phyloP scores from a whole-genome alignment of 768 basidiomycete species.

The Epithele typhae region DNA sequence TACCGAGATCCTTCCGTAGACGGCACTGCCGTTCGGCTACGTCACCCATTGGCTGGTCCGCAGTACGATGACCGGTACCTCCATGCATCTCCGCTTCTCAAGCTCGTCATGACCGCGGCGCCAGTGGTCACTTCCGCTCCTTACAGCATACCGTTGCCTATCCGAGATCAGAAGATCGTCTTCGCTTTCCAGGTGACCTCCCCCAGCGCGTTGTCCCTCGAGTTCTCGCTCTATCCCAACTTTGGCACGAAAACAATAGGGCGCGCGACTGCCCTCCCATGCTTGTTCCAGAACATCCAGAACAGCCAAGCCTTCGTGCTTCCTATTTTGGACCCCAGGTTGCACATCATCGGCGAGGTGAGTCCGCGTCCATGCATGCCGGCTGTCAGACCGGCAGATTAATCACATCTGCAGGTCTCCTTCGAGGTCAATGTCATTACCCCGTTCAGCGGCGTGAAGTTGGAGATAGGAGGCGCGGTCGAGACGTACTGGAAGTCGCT shows the following conservation, averaged over 20 bases:
- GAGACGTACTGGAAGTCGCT: conserved; percentile 99
- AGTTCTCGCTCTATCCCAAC: conserved; percentile 95
- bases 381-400: too few species aligned
- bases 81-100: conserved; percentile 77
- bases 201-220: conserved; percentile 69
- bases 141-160: conserved; percentile 84
- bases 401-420: conserved; percentile 51
- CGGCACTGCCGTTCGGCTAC: conserved; percentile 53
- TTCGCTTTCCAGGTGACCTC: conserved; percentile 86
- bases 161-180: conserved; percentile 61
- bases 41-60: conserved; percentile 69
- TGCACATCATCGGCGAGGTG: conserved; percentile 94
- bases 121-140: conserved; percentile 83
- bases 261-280: conserved; percentile 81
- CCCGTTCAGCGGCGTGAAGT: conserved; percentile 86
- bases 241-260: conserved; percentile 98
- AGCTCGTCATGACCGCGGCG: conserved; percentile 91
- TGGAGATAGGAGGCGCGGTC: conserved; percentile 91
- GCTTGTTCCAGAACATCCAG: conserved; percentile 56
- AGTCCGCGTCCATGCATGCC: conserved; percentile 13
- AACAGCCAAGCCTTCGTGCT: conserved; percentile 53
- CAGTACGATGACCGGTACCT: conserved; percentile 63
- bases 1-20: conserved; percentile 29
- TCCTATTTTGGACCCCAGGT: conserved; percentile 87
- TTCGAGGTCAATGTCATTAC: conserved; percentile 86